Evolutionary conservation across 225 moss, liverwort and hornwort genomes (phyloP), one percentile per base, ranked within the genome.

Genomic region (Sphagnum tenellum): DNA sequence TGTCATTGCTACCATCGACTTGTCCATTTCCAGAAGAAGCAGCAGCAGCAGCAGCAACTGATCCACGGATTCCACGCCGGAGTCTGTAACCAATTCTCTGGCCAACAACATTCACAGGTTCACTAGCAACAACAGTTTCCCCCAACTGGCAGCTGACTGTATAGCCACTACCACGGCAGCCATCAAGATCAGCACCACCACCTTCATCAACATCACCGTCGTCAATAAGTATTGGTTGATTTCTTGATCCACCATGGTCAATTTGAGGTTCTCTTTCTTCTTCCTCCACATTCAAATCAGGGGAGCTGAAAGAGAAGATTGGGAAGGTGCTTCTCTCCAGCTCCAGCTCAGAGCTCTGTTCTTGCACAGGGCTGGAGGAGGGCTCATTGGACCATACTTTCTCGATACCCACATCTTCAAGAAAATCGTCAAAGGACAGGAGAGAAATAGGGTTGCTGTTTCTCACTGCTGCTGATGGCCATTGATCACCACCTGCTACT

Each of bases 401-500:
- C 44, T 61, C 9, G 3, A 67, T 4, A 12, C 66, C 71, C 64
- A 61, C 64, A 71, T 85, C 85, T 55, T 74, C 66, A 57, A 78
- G 65, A 67, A 85, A 85, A 12, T 44, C 46, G 8, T 9, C 47
- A 55, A 76, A 85, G 55, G 74, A 8, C 8, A 12, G 49, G 11
- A 78, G 3, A 6, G 49, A 49, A 44, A 50, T 48, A 47, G 12
- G 46, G 45, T 61, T 46, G 10, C 44, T 4, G 66, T 14, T 57
- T 29, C 29, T 29, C 44, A 56, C 70, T 56, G n/a, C 45, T 29
- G 29, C 29, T 29, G 29, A 29, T 29, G 29, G 0, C 29, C 29
- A 29, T 29, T 29, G 29, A 45, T 61, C 71, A 66, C 76, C 78
- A 64, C 77, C 77, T 64, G 71, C 77, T 69, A 78, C 71, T 66